Percentiles rank a stretch among this genome's conserved stretches.
These are phyloP conservation scores for Sporothrix brunneoviolacea DNA, from an alignment of 2,329 filamentous ascomycete genomes.

Conservation along the genomic window DNA sequence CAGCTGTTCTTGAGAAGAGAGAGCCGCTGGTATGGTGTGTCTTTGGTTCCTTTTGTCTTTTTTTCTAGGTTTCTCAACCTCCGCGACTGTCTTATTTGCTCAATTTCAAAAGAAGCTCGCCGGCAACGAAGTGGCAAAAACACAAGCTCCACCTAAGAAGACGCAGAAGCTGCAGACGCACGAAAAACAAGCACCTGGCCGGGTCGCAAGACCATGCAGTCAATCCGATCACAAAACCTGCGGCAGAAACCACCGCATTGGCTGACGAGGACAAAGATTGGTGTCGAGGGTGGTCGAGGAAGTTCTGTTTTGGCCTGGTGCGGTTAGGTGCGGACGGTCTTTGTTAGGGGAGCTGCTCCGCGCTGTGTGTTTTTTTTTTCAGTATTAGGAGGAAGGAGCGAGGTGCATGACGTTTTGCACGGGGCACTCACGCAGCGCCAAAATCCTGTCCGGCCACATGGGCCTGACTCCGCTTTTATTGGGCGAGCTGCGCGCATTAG, in stretches of 20 bases:
- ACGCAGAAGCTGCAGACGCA: background rate
- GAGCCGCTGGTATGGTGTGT: no score
- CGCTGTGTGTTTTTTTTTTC: background rate
- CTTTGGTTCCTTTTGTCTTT: no score
- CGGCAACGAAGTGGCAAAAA: background rate
- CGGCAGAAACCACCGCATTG: constrained; percentile 3
- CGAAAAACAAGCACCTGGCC: background rate
- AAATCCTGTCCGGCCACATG: constrained; percentile 10
- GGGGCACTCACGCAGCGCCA: background rate
- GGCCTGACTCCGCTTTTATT: constrained; percentile 7
- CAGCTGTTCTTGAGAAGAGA: background rate
- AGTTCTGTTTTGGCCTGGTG: background rate
- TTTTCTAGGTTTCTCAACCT: no score
- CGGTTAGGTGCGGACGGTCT: constrained; percentile 2
- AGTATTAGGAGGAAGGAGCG: constrained; percentile 6
- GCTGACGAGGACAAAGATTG: background rate
- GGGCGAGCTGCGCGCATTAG: constrained; percentile 1
- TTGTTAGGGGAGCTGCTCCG: constrained; percentile 8
- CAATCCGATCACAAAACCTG: background rate
- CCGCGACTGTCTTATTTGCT: no score
- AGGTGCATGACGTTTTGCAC: constrained; percentile 9
- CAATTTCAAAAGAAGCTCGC: background rate
- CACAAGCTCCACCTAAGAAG: background rate
- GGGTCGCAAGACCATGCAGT: constrained; percentile 4
- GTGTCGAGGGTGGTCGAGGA: no score